phyloP scores from a whole-genome alignment of 1,284 basidiomycete genomes.

The Moesziomyces parantarcticus region DNA sequence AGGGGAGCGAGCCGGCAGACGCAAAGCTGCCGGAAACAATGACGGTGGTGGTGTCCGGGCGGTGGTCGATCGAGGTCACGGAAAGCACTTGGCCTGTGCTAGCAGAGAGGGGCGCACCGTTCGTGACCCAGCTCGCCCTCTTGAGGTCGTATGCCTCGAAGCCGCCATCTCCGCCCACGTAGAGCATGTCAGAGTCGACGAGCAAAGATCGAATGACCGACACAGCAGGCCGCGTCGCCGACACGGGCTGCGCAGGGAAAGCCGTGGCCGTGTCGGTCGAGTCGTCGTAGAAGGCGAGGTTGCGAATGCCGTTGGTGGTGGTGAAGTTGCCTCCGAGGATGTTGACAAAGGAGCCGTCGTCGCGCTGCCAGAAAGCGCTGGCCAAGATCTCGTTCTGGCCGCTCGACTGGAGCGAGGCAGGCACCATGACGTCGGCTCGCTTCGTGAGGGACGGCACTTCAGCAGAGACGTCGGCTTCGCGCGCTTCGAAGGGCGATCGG shows the following conservation, averaged over 20 bases:
- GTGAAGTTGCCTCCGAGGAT: constrained; percentile 92
- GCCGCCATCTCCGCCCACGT: constrained; percentile 62
- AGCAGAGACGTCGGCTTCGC: not conserved
- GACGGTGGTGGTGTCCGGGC: constrained; percentile 76
- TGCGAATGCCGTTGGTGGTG: constrained; percentile 72
- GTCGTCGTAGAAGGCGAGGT: constrained; percentile 81
- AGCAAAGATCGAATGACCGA: constrained; percentile 73
- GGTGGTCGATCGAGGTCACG: constrained; percentile 79
- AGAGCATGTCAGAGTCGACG: constrained; percentile 58
- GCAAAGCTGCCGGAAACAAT: constrained; percentile 88
- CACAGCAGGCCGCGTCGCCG: constrained; percentile 4
- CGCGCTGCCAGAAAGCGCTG: constrained; percentile 90
- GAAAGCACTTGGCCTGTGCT: constrained; percentile 70
- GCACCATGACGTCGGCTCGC: constrained; percentile 49
- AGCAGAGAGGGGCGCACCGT: constrained; percentile 45
- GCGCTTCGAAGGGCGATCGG: constrained; percentile 7
- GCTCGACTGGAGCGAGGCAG: constrained; percentile 71
- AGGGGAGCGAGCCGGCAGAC: constrained; percentile 79
- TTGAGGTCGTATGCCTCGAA: constrained; percentile 56
- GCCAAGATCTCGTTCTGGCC: constrained; percentile 83
- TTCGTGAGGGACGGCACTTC: constrained; percentile 25
- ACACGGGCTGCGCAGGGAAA: constrained; percentile 69
- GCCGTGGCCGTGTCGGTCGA: constrained; percentile 70
- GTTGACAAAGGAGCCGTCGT: constrained; percentile 70
- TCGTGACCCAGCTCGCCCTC: constrained; percentile 48